A percentile compares a stretch with the other conserved stretches of the same genome.
phyloP scores from a whole-genome alignment of 768 basidiomycete genomes.

The Kwoniella dendrophila region DNA sequence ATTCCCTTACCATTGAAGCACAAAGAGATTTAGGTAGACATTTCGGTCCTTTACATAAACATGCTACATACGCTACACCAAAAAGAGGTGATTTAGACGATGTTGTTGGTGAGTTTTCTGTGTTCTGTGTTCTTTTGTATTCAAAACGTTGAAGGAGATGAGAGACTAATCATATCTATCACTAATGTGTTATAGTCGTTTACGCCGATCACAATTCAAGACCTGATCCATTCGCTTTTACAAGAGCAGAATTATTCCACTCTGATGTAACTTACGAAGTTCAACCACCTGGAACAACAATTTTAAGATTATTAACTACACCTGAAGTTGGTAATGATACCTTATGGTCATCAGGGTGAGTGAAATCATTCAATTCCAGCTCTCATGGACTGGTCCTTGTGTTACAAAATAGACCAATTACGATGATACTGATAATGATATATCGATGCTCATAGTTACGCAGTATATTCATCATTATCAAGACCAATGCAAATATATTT shows the following conservation, averaged over 20 bases:
- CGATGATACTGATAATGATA: background rate
- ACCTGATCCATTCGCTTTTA: conserved; percentile 62
- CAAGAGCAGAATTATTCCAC: conserved; percentile 78
- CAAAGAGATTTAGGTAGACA: conserved; percentile 49
- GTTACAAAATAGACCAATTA: background rate
- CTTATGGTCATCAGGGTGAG: conserved; percentile 76
- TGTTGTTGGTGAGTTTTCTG: conserved; percentile 47
- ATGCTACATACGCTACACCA: conserved; percentile 78
- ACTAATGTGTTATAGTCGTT: conserved; percentile 37
- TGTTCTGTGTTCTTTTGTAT: background rate
- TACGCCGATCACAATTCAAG: conserved; percentile 54
- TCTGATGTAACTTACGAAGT: conserved; percentile 81
- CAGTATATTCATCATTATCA: conserved; percentile 80
- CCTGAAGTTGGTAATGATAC: conserved; percentile 78
- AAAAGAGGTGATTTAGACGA: conserved; percentile 63
- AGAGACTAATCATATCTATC: background rate
- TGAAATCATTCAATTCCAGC: conserved; percentile 2
- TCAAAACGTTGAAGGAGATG: too few species aligned
- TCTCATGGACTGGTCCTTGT: background rate
- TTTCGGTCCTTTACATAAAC: conserved; percentile 67
- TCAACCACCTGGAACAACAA: conserved; percentile 67
- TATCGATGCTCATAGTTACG: conserved; percentile 62
- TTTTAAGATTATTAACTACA: conserved; percentile 70
- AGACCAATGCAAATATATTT: conserved; percentile 73
- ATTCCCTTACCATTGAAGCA: conserved; percentile 45